Evolutionary conservation across 2,329 filamentous ascomycete species (phyloP).

Genomic region (Fusarium sp.): DNA sequence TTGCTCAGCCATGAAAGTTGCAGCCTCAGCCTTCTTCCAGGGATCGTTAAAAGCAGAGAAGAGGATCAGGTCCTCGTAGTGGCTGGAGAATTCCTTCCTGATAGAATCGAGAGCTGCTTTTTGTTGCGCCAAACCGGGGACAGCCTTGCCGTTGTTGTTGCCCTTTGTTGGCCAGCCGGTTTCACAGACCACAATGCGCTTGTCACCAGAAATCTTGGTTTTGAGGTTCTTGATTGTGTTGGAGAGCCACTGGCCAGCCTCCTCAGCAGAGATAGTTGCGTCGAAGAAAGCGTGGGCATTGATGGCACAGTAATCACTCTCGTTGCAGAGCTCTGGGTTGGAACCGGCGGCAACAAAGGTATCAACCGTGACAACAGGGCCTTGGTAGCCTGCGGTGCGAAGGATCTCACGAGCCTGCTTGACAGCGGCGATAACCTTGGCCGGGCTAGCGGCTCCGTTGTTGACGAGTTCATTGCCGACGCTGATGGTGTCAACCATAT

Average conservation of each 20-base stretch:
- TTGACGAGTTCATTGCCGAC: slow-evolving; percentile 88
- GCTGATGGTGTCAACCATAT: slow-evolving; percentile 75
- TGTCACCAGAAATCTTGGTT: slow-evolving; percentile 59
- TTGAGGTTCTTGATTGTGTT: slow-evolving; percentile 64
- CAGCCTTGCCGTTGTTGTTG: slow-evolving; percentile 72
- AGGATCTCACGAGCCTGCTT: slow-evolving; percentile 69
- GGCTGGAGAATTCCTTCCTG: slow-evolving; percentile 67
- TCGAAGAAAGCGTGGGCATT: slow-evolving; percentile 92
- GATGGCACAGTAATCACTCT: slow-evolving; percentile 82
- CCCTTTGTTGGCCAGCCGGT: slow-evolving; percentile 86
- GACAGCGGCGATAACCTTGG: slow-evolving; percentile 70
- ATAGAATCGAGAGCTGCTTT: slow-evolving; percentile 74
- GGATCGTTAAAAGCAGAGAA: slow-evolving; percentile 84
- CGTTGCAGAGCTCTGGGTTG: slow-evolving; percentile 77
- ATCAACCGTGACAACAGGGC: slow-evolving; percentile 84
- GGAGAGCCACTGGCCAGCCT: slow-evolving; percentile 76
- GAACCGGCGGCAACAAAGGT: slow-evolving; percentile 77
- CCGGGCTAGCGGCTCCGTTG: slow-evolving; percentile 66
- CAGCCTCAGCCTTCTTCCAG: slow-evolving; percentile 77
- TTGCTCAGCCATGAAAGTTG: slow-evolving; percentile 78
- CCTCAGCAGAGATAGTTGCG: slow-evolving; percentile 66
- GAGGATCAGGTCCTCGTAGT: slow-evolving; percentile 70
- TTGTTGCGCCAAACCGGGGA: slow-evolving; percentile 78
- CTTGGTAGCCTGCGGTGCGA: slow-evolving; percentile 73
- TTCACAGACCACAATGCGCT: slow-evolving; percentile 81